Percentiles rank a stretch among this genome's conserved stretches.
These are phyloP conservation scores for Wallemia mellicola DNA, from an alignment of 1,284 basidiomycete genomes.

Conservation along the genomic window DNA sequence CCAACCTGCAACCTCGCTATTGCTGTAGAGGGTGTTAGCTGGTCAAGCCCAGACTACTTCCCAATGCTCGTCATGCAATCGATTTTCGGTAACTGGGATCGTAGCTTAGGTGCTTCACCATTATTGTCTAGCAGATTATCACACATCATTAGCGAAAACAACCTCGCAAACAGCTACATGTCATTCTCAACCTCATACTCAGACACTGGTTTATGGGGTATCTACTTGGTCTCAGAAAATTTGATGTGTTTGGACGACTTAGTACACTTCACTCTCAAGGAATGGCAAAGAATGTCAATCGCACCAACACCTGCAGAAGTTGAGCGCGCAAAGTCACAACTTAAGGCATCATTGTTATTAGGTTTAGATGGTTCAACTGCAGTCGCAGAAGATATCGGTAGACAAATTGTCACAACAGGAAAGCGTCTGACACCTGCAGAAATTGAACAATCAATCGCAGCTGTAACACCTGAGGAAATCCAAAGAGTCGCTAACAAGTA, in stretches of 20 bases:
- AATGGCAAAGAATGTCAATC: constrained; percentile 91
- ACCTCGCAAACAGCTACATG: constrained; percentile 98
- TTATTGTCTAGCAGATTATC: constrained; percentile 72
- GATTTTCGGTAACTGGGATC: constrained; percentile 99
- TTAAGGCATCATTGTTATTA: constrained; percentile 77
- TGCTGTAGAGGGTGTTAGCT: constrained; percentile 90
- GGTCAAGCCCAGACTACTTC: constrained; percentile 96
- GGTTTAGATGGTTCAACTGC: constrained; percentile 82
- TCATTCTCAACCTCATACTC: constrained; percentile 99
- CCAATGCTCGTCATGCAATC: constrained; percentile 96
- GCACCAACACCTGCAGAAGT: constrained; percentile 60
- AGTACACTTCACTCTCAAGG: constrained; percentile 71
- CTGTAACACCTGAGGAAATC: constrained; percentile 65
- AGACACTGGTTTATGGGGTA: constrained; percentile 96
- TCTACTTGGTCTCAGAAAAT: constrained; percentile 91
- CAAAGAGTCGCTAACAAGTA: constrained; percentile 84
- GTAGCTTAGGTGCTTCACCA: constrained; percentile 67
- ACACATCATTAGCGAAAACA: constrained; percentile 70
- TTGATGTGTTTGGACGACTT: constrained; percentile 75
- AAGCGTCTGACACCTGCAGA: constrained; percentile 67
- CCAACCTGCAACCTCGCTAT: constrained; percentile 78
- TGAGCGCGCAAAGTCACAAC: constrained; percentile 86
- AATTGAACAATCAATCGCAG: constrained; percentile 74
- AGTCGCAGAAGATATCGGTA: constrained; percentile 89
- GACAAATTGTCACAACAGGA: constrained; percentile 84